Conservation (phyloP, 2,329 filamentous ascomycete species). For the Fusarium sp. region DNA sequence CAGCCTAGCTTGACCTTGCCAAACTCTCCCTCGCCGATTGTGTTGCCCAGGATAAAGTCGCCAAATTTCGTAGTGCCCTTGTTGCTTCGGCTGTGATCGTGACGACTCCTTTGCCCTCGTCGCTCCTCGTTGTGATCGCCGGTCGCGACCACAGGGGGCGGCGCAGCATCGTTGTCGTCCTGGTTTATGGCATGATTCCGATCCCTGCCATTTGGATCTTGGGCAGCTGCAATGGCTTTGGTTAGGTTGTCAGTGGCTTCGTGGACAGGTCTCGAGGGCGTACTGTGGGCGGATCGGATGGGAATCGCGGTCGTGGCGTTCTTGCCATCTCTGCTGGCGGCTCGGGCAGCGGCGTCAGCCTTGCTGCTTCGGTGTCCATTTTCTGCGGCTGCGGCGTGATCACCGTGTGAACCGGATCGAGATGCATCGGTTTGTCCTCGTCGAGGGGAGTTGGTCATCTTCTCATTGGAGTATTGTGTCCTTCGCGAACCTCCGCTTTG, state of each 20-base stretch:
- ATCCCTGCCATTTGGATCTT: constrained; percentile 48
- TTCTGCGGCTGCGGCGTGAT: constrained; percentile 46
- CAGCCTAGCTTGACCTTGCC: constrained; percentile 98
- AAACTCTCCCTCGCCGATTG: constrained; percentile 97
- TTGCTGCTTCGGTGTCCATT: constrained; percentile 49
- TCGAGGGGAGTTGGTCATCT: constrained; percentile 57
- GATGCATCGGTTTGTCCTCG: constrained; percentile 53
- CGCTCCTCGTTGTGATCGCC: constrained; percentile 61
- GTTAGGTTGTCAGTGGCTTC: constrained; percentile 86
- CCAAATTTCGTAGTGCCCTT: constrained; percentile 87
- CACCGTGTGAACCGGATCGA: constrained; percentile 51
- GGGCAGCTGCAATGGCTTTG: constrained; percentile 68
- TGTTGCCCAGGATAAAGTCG: constrained; percentile 95
- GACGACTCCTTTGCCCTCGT: constrained; percentile 66
- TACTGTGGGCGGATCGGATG: constrained; percentile 58
- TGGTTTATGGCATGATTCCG: constrained; percentile 43
- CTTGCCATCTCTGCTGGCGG: constrained; percentile 57
- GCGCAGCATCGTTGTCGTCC: constrained; percentile 55
- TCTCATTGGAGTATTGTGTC: constrained; percentile 59
- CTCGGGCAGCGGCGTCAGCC: constrained; percentile 55
- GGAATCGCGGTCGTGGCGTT: constrained; percentile 56
- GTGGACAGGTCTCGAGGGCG: constrained; percentile 69
- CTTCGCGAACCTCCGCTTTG: constrained; percentile 59
- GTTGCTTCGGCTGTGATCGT: constrained; percentile 66
- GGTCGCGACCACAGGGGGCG: constrained; percentile 59